Conservation (phyloP, 2,329 filamentous ascomycete species). For the Cryphonectria parasitica region DNA sequence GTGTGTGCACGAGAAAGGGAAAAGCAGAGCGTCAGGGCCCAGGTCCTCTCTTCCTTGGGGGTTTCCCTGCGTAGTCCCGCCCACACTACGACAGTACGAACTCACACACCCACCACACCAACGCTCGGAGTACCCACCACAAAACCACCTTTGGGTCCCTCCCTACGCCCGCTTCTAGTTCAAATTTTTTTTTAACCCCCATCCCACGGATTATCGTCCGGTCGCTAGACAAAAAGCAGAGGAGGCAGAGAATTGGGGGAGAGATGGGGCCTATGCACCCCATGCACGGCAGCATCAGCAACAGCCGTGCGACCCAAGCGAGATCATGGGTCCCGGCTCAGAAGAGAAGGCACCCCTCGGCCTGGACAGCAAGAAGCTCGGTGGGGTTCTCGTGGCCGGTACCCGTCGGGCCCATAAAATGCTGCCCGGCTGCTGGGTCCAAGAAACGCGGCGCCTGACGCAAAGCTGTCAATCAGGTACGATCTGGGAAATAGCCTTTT, state of each 20-base stretch:
- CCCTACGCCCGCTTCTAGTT: constrained; percentile 11
- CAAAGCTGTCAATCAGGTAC: constrained; percentile 22
- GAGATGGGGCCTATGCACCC: neutral
- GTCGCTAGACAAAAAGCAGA: neutral
- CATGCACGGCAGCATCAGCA: neutral
- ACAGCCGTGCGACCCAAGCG: constrained; percentile 14
- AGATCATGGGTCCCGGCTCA: constrained; percentile 15
- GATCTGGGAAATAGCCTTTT: constrained; percentile 14
- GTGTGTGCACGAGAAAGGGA: neutral
- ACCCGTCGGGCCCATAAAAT: constrained; percentile 11
- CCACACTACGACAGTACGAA: neutral
- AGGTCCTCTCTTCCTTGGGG: neutral
- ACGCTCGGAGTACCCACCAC: neutral
- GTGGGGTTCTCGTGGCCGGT: constrained; percentile 6
- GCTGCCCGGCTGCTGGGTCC: constrained; percentile 6
- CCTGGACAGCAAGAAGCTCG: neutral
- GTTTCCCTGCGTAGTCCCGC: neutral
- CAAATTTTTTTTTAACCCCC: neutral
- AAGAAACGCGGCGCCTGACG: constrained; percentile 5
- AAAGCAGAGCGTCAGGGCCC: constrained; percentile 6
- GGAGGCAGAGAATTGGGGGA: neutral
- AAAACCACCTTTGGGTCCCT: neutral
- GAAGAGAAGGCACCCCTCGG: neutral
- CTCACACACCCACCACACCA: neutral
- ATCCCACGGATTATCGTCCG: constrained; percentile 1